Evolutionary conservation across 805 yeast genomes (phyloP).

Genomic region (Barnettozyma pratensis): DNA sequence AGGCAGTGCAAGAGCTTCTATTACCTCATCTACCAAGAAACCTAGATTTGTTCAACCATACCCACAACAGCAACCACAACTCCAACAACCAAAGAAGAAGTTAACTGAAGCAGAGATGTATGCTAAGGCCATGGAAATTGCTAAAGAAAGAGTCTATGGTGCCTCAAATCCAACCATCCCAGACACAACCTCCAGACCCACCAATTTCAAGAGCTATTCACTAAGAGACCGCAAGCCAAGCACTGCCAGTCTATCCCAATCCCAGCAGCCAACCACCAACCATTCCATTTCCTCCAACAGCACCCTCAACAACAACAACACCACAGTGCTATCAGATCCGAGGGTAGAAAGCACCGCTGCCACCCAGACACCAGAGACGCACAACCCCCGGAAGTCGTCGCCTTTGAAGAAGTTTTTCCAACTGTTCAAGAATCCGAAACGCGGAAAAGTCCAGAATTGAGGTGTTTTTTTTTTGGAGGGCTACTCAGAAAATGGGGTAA

Average conservation of each 20-base stretch:
- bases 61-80: not conserved
- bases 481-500: not conserved
- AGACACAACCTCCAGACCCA: not conserved
- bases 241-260: not conserved
- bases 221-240: conserved; percentile 8
- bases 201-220: conserved; percentile 14
- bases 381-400: not conserved
- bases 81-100: not conserved
- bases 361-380: not conserved
- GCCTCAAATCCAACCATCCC: not conserved
- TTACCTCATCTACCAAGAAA: not conserved
- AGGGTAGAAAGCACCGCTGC: no score
- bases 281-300: not conserved
- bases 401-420: conserved; percentile 8
- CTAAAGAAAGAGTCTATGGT: conserved; percentile 9
- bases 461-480: not conserved
- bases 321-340: not conserved
- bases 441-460: not conserved
- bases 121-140: conserved; percentile 9
- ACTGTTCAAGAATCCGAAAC: not conserved
- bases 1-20: not conserved
- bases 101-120: conserved; percentile 29
- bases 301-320: not conserved
- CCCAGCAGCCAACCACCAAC: not conserved
- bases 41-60: not conserved